A percentile compares a stretch with the other conserved stretches of the same genome.
phyloP scores from a whole-genome alignment of 1,284 basidiomycete species.

The Cryptococcus sp. region DNA sequence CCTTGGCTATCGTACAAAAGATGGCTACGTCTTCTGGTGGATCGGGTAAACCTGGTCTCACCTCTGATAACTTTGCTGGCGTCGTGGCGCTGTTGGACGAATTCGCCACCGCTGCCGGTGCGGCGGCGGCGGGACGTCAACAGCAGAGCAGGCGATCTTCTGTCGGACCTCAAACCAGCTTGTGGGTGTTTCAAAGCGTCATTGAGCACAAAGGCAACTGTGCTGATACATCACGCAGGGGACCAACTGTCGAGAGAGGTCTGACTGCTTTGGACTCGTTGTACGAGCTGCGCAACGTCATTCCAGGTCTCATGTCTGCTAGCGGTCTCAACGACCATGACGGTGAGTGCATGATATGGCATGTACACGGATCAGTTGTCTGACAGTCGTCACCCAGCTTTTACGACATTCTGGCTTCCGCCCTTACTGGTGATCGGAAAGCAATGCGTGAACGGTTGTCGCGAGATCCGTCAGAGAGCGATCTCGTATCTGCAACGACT shows the following conservation, averaged over 20 bases:
- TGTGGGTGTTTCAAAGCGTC: slow-evolving; percentile 24
- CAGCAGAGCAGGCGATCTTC: slow-evolving; percentile 39
- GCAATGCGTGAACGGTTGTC: slow-evolving; percentile 81
- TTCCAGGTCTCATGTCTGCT: slow-evolving; percentile 61
- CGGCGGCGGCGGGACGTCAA: slow-evolving; percentile 62
- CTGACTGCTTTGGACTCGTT: slow-evolving; percentile 79
- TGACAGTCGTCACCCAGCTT: slow-evolving; percentile 59
- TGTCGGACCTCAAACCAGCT: slow-evolving; percentile 31
- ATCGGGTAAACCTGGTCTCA: slow-evolving; percentile 59
- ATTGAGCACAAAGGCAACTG: neutral
- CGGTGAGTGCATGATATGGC: slow-evolving; percentile 26
- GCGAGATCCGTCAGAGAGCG: slow-evolving; percentile 81
- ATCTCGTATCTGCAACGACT: slow-evolving; percentile 84
- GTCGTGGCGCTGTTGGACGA: slow-evolving; percentile 82
- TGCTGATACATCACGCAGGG: slow-evolving; percentile 55
- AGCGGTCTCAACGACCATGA: slow-evolving; percentile 41
- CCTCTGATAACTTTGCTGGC: slow-evolving; percentile 76
- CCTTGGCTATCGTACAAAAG: slow-evolving; percentile 71
- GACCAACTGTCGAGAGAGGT: slow-evolving; percentile 75
- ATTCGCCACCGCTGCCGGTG: slow-evolving; percentile 73
- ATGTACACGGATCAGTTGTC: neutral
- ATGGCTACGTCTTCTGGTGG: slow-evolving; percentile 61
- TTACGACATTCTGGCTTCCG: slow-evolving; percentile 79
- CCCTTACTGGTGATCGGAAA: slow-evolving; percentile 74
- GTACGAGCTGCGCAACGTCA: slow-evolving; percentile 67